These are phyloP conservation scores for Chloris gayana DNA, from an alignment of 176 grass and related monocot species.

Conservation along the genomic window DNA sequence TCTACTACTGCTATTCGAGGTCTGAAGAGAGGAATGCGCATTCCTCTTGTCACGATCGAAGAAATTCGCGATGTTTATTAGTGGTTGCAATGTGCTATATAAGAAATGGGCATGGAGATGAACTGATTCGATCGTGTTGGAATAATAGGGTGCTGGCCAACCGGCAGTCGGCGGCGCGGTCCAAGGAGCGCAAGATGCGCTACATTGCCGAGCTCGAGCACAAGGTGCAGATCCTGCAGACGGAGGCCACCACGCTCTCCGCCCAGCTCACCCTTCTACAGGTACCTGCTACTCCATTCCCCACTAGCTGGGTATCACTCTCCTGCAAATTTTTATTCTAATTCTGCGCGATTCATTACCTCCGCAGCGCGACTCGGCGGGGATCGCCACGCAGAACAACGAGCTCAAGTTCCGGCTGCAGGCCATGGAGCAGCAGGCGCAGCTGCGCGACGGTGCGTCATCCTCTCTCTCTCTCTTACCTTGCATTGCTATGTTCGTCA, in stretches of 20 bases:
- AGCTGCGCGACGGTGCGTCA: conserved; percentile 80
- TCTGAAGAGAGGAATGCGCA: too few species aligned
- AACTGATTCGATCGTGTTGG: neutral
- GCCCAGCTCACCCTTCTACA: conserved; percentile 81
- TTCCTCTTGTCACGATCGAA: neutral
- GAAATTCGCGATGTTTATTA: neutral
- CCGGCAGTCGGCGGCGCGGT: conserved; percentile 89
- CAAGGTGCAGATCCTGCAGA: conserved; percentile 93
- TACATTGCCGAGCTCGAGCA: conserved; percentile 94
- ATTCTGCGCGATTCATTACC: neutral
- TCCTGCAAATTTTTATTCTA: neutral
- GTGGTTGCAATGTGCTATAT: neutral
- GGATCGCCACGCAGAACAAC: conserved; percentile 75
- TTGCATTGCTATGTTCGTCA: conserved; percentile 29
- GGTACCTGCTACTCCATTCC: conserved; percentile 5
- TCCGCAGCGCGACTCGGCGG: conserved; percentile 65
- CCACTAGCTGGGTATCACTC: neutral
- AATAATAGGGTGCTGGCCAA: conserved; percentile 81
- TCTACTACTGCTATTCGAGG: too few species aligned
- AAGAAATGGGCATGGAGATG: neutral
- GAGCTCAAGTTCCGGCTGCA: conserved; percentile 93
- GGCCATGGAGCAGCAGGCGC: conserved; percentile 94
- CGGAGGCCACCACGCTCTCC: conserved; percentile 77
- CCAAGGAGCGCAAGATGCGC: conserved; percentile 89
- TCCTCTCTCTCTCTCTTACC: neutral